phyloP scores from a whole-genome alignment of 2,329 filamentous ascomycete species.

The Botrytis cinerea region DNA sequence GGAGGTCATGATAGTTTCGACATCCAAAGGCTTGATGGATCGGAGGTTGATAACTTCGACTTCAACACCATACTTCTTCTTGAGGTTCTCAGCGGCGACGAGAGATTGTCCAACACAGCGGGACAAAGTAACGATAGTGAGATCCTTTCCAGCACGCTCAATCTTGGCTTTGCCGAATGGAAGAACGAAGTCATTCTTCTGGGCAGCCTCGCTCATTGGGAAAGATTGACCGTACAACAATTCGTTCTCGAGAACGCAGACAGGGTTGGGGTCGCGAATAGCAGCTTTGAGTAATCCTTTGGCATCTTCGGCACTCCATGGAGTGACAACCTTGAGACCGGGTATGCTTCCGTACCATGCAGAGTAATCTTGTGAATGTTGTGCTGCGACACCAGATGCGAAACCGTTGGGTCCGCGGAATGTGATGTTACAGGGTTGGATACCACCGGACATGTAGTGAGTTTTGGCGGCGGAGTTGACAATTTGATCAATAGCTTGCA shows the following conservation, averaged over 20 bases:
- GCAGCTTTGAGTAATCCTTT: constrained; percentile 98
- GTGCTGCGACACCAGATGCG: constrained; percentile 89
- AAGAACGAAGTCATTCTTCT: constrained; percentile 94
- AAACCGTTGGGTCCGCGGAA: constrained; percentile 99
- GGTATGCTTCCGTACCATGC: constrained; percentile 99
- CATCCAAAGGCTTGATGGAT: constrained; percentile 93
- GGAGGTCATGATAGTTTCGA: constrained; percentile 93
- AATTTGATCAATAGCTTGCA: constrained; percentile 99
- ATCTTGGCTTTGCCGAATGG: constrained; percentile 99
- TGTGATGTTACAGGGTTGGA: constrained; percentile 99
- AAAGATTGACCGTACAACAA: constrained; percentile 90
- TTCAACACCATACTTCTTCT: constrained; percentile 95
- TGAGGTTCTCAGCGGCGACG: constrained; percentile 83
- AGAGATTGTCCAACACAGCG: constrained; percentile 94
- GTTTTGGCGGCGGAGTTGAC: constrained; percentile 99
- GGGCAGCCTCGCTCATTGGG: constrained; percentile 95
- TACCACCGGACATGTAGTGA: constrained; percentile 99
- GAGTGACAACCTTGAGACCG: constrained; percentile 92
- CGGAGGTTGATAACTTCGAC: constrained; percentile 97
- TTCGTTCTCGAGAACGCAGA: constrained; percentile 88
- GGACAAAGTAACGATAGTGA: constrained; percentile 93
- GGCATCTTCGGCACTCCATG: constrained; percentile 96
- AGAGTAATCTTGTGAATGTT: constrained; percentile 98
- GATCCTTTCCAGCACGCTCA: constrained; percentile 91
- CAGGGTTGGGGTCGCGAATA: constrained; percentile 97